These are phyloP conservation scores for Carex scoparia DNA, from an alignment of 176 grass and related monocot species.

Conservation along the genomic window DNA sequence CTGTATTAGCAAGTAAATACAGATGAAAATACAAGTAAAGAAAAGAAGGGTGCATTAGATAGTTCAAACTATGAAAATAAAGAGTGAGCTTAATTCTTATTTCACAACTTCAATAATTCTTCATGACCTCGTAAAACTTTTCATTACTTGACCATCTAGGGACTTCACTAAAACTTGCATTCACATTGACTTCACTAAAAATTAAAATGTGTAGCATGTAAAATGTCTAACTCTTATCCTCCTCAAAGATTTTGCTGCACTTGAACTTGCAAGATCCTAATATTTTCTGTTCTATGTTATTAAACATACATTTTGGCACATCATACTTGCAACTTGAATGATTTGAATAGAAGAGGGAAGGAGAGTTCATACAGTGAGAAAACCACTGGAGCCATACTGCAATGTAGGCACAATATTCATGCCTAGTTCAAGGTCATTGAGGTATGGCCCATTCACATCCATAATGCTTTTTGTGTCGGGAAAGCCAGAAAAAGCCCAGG, in stretches of 20 bases:
- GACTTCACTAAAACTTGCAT: not conserved
- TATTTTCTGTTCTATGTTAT: not conserved
- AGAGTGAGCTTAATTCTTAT: not conserved
- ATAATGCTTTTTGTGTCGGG: slow-evolving; percentile 47
- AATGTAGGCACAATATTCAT: slow-evolving; percentile 36
- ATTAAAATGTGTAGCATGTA: not conserved
- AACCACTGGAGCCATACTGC: slow-evolving; percentile 48
- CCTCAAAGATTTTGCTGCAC: not conserved
- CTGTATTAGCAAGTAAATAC: slow-evolving; percentile 23
- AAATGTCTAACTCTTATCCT: not conserved
- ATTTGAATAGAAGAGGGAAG: slow-evolving; percentile 9
- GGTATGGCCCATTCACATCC: slow-evolving; percentile 49
- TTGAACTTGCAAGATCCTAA: not conserved
- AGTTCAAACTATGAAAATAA: not conserved
- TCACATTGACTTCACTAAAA: slow-evolving; percentile 1
- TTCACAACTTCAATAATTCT: not conserved
- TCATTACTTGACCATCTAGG: not conserved
- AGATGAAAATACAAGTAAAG: not conserved
- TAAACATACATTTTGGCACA: not conserved
- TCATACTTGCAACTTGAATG: not conserved
- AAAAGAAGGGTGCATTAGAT: not conserved
- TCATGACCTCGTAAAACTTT: not conserved
- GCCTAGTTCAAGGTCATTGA: slow-evolving; percentile 45
- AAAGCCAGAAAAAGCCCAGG: slow-evolving; percentile 53
- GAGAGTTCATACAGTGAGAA: slow-evolving; percentile 39